Conservation (phyloP, 345 rosid species). For the Erodium maritimum region DNA sequence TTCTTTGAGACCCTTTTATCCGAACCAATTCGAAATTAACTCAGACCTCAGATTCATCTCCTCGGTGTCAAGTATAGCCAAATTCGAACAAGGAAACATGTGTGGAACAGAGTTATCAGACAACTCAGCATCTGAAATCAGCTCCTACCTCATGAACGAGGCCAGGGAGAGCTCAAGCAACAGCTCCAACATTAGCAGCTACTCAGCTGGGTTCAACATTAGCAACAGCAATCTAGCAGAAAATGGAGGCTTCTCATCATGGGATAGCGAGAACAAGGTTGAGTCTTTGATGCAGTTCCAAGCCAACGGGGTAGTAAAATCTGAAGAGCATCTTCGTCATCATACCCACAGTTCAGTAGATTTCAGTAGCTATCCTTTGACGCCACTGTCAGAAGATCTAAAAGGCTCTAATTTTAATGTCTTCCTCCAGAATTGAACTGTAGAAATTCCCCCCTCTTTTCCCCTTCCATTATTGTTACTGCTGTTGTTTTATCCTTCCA, state of each 20-base stretch:
- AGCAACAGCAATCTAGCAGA: slow-evolving; percentile 12
- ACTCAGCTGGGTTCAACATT: slow-evolving; percentile 14
- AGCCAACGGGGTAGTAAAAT: no score
- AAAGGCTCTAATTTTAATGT: slow-evolving; percentile 28
- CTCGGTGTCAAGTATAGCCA: slow-evolving; percentile 27
- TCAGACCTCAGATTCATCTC: slow-evolving; percentile 7
- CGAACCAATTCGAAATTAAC: slow-evolving; percentile 1
- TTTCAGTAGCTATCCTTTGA: slow-evolving; percentile 33
- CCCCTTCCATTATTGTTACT: no score
- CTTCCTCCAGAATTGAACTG: slow-evolving; percentile 30
- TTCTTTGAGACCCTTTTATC: slow-evolving; percentile 12
- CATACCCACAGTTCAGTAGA: slow-evolving; percentile 20
- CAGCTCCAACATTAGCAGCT: slow-evolving; percentile 30
- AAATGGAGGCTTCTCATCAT: slow-evolving; percentile 26
- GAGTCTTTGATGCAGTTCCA: no score
- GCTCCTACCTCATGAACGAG: no score
- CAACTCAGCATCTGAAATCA: slow-evolving; percentile 35
- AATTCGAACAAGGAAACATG: no score
- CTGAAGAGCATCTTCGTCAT: slow-evolving; percentile 19
- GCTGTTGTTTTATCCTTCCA: not conserved
- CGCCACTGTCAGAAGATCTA: slow-evolving; percentile 44
- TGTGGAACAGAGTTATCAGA: slow-evolving; percentile 25
- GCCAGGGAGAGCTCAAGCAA: slow-evolving; percentile 31
- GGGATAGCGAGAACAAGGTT: slow-evolving; percentile 23
- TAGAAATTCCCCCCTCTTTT: not conserved